Conservation (phyloP, 768 basidiomycete genomes). For the Wakefieldia striispora region DNA sequence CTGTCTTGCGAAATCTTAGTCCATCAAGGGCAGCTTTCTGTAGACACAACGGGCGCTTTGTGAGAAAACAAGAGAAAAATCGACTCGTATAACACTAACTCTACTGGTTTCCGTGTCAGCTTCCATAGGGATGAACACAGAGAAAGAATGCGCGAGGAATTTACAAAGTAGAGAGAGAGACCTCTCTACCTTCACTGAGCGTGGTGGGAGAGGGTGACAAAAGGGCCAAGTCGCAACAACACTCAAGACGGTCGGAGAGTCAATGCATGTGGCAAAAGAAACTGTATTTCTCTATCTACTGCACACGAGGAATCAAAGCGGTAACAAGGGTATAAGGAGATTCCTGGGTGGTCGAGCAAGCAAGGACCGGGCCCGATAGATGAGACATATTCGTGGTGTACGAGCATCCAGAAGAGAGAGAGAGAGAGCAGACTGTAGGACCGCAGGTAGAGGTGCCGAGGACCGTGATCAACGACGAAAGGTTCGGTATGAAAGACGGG, state of each 20-base stretch:
- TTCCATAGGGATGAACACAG: slow-evolving; percentile 46
- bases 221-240: slow-evolving; percentile 31
- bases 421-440: not conserved
- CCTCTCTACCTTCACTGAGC: slow-evolving; percentile 15
- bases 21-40: slow-evolving; percentile 45
- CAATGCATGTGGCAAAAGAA: slow-evolving; percentile 46
- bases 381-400: not conserved
- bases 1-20: slow-evolving; percentile 48
- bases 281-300: slow-evolving; percentile 37
- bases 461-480: too few relatives aligned
- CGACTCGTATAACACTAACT: slow-evolving; percentile 42
- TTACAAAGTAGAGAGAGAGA: slow-evolving; percentile 10
- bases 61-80: slow-evolving; percentile 30
- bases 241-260: slow-evolving; percentile 50
- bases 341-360: slow-evolving; percentile 1
- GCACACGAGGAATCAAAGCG: slow-evolving; percentile 26
- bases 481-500: not conserved
- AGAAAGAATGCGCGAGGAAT: slow-evolving; percentile 17
- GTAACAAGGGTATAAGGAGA: slow-evolving; percentile 16
- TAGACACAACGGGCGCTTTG: slow-evolving; percentile 28
- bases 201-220: slow-evolving; percentile 21
- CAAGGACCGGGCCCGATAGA: not conserved
- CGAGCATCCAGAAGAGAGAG: not conserved
- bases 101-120: slow-evolving; percentile 46
- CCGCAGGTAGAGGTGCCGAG: not conserved